Percentiles rank a stretch among this genome's conserved stretches.
Conservation (phyloP, 176 grass and related monocot species). For the Rhipidocladum racemiflorum region DNA sequence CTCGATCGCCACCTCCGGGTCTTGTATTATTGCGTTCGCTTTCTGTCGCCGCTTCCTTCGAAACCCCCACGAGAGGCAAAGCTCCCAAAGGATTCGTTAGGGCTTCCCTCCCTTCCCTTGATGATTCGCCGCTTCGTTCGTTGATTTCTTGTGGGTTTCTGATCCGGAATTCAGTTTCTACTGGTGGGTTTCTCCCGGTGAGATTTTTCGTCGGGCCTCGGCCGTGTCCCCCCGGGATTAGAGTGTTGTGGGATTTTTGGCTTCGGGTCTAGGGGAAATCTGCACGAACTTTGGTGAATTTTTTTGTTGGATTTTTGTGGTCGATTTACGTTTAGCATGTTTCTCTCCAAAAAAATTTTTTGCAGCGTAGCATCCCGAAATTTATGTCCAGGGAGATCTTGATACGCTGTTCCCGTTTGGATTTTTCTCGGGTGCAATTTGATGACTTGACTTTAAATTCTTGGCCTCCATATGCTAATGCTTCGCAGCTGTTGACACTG, state of each 20-base stretch:
- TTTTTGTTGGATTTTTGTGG: background rate
- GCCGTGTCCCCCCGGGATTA: background rate
- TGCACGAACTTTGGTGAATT: background rate
- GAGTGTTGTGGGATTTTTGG: background rate
- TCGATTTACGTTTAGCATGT: background rate
- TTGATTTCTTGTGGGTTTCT: background rate
- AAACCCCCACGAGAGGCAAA: background rate
- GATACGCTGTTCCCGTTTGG: background rate
- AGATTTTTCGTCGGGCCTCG: background rate
- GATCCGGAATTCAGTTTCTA: background rate
- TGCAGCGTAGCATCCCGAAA: background rate
- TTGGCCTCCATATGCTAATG: background rate
- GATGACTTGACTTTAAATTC: background rate
- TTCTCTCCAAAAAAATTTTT: background rate
- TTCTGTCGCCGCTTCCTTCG: background rate
- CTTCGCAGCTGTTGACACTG: constrained; percentile 6
- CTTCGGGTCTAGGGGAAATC: background rate
- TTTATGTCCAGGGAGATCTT: background rate
- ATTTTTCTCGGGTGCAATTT: constrained; percentile 1
- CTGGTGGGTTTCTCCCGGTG: constrained; percentile 28
- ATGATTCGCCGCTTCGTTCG: background rate
- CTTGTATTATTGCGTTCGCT: constrained; percentile 19
- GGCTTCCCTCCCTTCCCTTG: background rate
- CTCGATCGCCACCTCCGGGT: constrained; percentile 25
- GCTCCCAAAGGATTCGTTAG: background rate